Evolutionary conservation across 202 grass and related monocot genomes (phyloP).

Genomic region (Saccharum hybrid): DNA sequence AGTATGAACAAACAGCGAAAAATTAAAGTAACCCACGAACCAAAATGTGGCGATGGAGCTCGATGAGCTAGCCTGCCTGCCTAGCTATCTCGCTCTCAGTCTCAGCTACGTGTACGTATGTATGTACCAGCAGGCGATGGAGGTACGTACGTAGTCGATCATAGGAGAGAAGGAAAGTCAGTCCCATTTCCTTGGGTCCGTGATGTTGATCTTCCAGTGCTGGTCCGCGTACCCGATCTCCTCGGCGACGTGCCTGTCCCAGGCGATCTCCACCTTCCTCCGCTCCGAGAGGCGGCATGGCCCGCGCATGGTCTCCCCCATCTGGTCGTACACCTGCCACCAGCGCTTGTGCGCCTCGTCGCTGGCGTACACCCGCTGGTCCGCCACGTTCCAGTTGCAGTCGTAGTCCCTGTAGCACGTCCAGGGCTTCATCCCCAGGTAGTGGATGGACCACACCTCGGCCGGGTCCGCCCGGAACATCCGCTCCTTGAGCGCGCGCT

Average conservation of each 20-base stretch:
- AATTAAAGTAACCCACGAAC: neutral
- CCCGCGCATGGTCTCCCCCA: conserved; percentile 62
- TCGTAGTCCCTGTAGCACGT: conserved; percentile 92
- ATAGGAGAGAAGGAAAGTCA: neutral
- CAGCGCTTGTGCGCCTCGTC: conserved; percentile 67
- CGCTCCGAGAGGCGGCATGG: conserved; percentile 63
- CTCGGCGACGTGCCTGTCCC: conserved; percentile 67
- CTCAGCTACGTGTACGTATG: neutral
- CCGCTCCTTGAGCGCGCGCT: conserved; percentile 65
- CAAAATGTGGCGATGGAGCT: conserved; percentile 37
- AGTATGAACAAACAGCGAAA: neutral
- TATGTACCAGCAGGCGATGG: too few species aligned
- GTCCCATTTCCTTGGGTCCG: conserved; percentile 65
- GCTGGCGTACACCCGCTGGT: conserved; percentile 76
- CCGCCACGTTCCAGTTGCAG: conserved; percentile 81
- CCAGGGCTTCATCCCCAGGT: conserved; percentile 83
- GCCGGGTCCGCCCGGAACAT: conserved; percentile 56
- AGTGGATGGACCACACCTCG: conserved; percentile 73
- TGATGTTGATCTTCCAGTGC: conserved; percentile 84
- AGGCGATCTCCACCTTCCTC: conserved; percentile 65
- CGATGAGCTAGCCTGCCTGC: neutral
- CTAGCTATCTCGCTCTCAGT: neutral
- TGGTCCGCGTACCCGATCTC: conserved; percentile 53
- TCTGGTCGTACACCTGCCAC: conserved; percentile 86
- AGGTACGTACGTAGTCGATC: too few species aligned